Percentiles rank a stretch among this genome's conserved stretches.
These are phyloP conservation scores for Solanum raphanifolium DNA, from an alignment of 257 asterid species.

Conservation along the genomic window DNA sequence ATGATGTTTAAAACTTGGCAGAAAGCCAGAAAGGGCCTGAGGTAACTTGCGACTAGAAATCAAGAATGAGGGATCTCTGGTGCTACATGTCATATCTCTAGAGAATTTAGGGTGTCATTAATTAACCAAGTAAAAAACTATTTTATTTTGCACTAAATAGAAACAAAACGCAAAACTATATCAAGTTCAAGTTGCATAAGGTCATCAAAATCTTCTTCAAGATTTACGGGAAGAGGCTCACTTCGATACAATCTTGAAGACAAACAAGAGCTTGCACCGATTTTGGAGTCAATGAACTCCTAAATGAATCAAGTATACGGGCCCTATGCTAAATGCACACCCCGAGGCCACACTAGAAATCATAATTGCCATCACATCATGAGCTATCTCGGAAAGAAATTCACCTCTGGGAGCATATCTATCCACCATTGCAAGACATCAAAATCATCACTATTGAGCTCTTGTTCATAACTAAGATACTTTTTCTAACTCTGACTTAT, in stretches of 20 bases:
- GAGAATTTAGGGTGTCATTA: not conserved
- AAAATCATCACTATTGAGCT: not conserved
- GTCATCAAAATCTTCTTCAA: not conserved
- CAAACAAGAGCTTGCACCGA: not conserved
- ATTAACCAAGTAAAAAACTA: not conserved
- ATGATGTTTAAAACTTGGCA: not conserved
- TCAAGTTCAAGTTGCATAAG: not conserved
- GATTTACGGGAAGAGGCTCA: not conserved
- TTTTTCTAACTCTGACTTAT: not conserved
- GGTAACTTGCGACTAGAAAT: not conserved
- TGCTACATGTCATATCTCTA: not conserved
- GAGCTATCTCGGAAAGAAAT: not conserved
- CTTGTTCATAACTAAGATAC: not conserved
- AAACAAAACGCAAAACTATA: not conserved
- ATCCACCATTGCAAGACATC: not conserved
- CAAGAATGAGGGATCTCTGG: not conserved
- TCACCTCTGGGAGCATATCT: not conserved
- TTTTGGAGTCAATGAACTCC: not conserved
- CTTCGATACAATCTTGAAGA: not conserved
- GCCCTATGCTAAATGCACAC: not conserved
- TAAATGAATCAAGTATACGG: not conserved
- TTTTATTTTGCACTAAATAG: not conserved
- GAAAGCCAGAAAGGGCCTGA: not conserved
- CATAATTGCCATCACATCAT: not conserved
- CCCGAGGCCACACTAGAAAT: not conserved